phyloP scores from a whole-genome alignment of 495 filamentous ascomycete genomes.

The Neurospora sp. region DNA sequence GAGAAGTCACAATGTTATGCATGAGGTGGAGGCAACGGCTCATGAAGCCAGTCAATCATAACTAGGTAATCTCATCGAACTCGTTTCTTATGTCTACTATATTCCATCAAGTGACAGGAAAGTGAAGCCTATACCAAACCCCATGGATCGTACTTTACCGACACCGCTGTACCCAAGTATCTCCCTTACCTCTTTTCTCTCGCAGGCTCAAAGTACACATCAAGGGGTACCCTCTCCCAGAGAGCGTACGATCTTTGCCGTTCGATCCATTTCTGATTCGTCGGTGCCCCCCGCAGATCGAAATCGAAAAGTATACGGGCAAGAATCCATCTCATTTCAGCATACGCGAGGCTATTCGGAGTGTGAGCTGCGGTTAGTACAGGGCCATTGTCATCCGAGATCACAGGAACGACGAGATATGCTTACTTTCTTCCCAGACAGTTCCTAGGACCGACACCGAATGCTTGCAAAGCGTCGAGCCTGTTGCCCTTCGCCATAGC shows the following conservation, averaged over 20 bases:
- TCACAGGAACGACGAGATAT: neutral
- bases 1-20: neutral
- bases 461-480: slow-evolving; percentile 28
- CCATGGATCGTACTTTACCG: neutral
- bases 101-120: neutral
- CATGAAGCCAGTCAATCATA: neutral
- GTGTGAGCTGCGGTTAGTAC: neutral
- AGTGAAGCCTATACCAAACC: neutral
- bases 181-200: neutral
- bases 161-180: neutral
- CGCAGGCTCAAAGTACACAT: slow-evolving; percentile 21
- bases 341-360: slow-evolving; percentile 22
- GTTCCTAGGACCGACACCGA: slow-evolving; percentile 26
- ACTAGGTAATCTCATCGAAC: neutral
- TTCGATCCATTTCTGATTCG: slow-evolving; percentile 19
- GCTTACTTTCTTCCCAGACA: slow-evolving; percentile 34
- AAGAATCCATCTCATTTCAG: slow-evolving; percentile 34
- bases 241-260: slow-evolving; percentile 21
- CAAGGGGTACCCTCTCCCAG: slow-evolving; percentile 27
- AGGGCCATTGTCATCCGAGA: neutral
- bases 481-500: slow-evolving; percentile 17
- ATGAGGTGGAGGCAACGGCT: neutral
- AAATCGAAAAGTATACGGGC: slow-evolving; percentile 31
- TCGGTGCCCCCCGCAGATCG: slow-evolving; percentile 21
- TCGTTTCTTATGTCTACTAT: neutral